Evolutionary conservation across 495 filamentous ascomycete genomes (phyloP).

Genomic region (Podospora tetraspora): DNA sequence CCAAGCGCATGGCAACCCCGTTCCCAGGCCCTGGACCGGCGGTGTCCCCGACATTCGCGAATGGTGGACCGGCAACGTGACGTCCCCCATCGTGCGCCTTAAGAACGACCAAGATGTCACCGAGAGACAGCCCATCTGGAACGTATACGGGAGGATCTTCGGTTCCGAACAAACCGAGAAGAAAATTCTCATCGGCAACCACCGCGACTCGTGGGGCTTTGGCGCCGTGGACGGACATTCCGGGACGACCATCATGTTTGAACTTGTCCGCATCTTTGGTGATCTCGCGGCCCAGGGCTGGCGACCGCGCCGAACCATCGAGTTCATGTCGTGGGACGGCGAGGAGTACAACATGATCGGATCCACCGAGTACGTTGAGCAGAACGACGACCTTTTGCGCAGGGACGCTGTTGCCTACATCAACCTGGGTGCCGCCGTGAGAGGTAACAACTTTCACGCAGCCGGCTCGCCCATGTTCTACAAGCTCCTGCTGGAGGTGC

Average conservation of each 20-base stretch:
- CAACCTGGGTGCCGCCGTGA: conserved; percentile 84
- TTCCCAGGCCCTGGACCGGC: conserved; percentile 70
- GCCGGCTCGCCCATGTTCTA: conserved; percentile 73
- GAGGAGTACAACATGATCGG: conserved; percentile 92
- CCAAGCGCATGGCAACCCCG: conserved; percentile 65
- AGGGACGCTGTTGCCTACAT: conserved; percentile 76
- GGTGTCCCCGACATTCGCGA: conserved; percentile 64
- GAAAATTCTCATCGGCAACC: conserved; percentile 85
- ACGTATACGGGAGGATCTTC: conserved; percentile 73
- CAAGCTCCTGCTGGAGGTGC: conserved; percentile 61
- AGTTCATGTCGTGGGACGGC: conserved; percentile 93
- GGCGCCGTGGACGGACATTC: conserved; percentile 81
- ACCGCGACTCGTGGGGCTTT: conserved; percentile 90
- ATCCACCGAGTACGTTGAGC: conserved; percentile 92
- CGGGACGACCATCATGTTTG: conserved; percentile 86
- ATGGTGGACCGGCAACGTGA: conserved; percentile 78
- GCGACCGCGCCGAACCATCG: conserved; percentile 86
- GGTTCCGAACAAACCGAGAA: conserved; percentile 82
- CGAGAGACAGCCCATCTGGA: conserved; percentile 80
- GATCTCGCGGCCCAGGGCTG: conserved; percentile 70
- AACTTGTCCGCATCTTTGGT: conserved; percentile 78
- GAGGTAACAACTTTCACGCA: conserved; percentile 67
- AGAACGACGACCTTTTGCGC: conserved; percentile 72
- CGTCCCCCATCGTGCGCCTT: conserved; percentile 74
- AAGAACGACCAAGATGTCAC: conserved; percentile 83